phyloP scores from a whole-genome alignment of 192 early-diverging fungal species.

The Mortierella alpina region DNA sequence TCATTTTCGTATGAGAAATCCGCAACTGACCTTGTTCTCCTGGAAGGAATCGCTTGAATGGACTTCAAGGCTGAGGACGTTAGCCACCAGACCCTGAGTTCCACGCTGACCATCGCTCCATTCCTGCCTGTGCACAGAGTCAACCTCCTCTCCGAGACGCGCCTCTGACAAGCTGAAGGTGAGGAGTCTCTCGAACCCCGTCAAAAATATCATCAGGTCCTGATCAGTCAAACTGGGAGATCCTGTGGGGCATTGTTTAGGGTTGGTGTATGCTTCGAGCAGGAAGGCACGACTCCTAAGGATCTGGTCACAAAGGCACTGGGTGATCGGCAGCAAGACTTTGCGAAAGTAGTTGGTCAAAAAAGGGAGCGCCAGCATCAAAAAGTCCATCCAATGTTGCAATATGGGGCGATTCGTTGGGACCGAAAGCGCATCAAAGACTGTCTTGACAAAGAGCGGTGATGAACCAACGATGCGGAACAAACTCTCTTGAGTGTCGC shows the following conservation, averaged over 20 bases:
- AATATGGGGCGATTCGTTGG: constrained; percentile 73
- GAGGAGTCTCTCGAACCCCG: constrained; percentile 41
- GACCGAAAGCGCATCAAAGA: constrained; percentile 68
- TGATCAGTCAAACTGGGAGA: constrained; percentile 41
- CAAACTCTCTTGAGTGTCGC: constrained; percentile 30
- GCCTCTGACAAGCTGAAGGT: constrained; percentile 49
- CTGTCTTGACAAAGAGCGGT: constrained; percentile 65
- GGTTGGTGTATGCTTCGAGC: constrained; percentile 22
- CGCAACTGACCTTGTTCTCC: constrained; percentile 34
- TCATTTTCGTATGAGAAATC: neutral
- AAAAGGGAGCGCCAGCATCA: constrained; percentile 69
- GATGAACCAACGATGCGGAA: constrained; percentile 52
- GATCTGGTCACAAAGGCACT: constrained; percentile 73
- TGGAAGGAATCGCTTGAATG: constrained; percentile 48
- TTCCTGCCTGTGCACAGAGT: constrained; percentile 42
- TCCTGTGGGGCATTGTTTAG: neutral
- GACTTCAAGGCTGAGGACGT: constrained; percentile 41
- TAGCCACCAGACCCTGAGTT: constrained; percentile 37
- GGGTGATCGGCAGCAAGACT: constrained; percentile 71
- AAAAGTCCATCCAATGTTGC: constrained; percentile 83
- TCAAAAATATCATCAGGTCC: constrained; percentile 51
- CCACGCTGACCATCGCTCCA: constrained; percentile 46
- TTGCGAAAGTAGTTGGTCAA: constrained; percentile 69
- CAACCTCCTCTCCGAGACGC: constrained; percentile 44
- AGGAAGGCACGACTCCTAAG: constrained; percentile 31